These are phyloP conservation scores for Botryosphaeria dothidea DNA, from an alignment of 2,329 filamentous ascomycete genomes.

Conservation along the genomic window DNA sequence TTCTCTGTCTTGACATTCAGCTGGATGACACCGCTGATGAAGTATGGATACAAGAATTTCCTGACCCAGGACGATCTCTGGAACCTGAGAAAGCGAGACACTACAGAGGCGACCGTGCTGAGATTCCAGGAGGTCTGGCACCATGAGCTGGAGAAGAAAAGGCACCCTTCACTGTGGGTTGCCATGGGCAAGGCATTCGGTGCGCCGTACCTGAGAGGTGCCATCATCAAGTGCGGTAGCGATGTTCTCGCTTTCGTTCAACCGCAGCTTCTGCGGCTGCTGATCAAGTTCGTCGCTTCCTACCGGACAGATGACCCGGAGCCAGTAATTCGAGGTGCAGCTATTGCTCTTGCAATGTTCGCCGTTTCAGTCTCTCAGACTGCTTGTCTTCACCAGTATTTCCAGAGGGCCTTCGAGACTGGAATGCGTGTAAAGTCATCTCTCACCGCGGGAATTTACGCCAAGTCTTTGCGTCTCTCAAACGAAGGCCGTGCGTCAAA, in stretches of 20 bases:
- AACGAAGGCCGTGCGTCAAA: slow-evolving; percentile 89
- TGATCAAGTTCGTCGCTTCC: slow-evolving; percentile 84
- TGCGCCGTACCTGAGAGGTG: slow-evolving; percentile 76
- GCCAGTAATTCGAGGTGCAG: slow-evolving; percentile 78
- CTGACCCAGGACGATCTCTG: slow-evolving; percentile 94
- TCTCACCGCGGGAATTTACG: slow-evolving; percentile 86
- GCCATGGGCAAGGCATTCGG: slow-evolving; percentile 84
- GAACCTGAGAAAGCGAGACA: slow-evolving; percentile 80
- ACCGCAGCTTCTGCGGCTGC: slow-evolving; percentile 80
- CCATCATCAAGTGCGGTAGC: slow-evolving; percentile 85
- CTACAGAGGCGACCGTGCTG: slow-evolving; percentile 71
- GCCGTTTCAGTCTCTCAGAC: slow-evolving; percentile 83
- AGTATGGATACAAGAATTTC: slow-evolving; percentile 85
- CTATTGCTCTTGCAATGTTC: slow-evolving; percentile 93
- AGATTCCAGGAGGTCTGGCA: slow-evolving; percentile 76
- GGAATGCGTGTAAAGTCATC: slow-evolving; percentile 97
- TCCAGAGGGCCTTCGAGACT: slow-evolving; percentile 90
- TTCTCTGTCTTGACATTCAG: slow-evolving; percentile 93
- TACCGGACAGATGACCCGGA: slow-evolving; percentile 67
- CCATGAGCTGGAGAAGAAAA: slow-evolving; percentile 69
- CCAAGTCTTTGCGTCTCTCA: slow-evolving; percentile 84
- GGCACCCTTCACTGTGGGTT: slow-evolving; percentile 79
- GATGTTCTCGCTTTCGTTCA: slow-evolving; percentile 86
- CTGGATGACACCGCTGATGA: slow-evolving; percentile 99
- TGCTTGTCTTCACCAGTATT: slow-evolving; percentile 92